These are phyloP conservation scores for Hymenotorrendiella dingleyae DNA, from an alignment of 2,329 filamentous ascomycete species.

Conservation along the genomic window DNA sequence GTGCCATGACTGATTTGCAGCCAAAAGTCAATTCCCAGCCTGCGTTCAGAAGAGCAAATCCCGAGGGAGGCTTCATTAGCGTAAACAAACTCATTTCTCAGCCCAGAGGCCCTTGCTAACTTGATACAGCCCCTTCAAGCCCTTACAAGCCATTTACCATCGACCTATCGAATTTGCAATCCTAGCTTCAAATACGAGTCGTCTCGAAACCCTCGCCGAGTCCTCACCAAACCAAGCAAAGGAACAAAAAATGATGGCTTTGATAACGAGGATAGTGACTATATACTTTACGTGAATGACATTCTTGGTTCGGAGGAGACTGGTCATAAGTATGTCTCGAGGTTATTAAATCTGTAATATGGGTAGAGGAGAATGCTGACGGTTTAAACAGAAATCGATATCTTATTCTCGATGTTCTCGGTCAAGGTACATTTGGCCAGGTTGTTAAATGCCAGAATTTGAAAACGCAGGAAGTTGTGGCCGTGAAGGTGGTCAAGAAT, in stretches of 20 bases:
- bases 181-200: constrained; percentile 98
- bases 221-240: constrained; percentile 97
- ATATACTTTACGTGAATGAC: constrained; percentile 98
- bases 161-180: constrained; percentile 98
- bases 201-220: constrained; percentile 88
- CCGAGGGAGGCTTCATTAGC: constrained; percentile 96
- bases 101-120: constrained; percentile 20
- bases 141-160: constrained; percentile 83
- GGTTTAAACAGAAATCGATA: constrained; percentile 71
- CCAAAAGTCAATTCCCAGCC: constrained; percentile 84
- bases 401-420: constrained; percentile 91
- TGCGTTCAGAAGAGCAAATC: constrained; percentile 85
- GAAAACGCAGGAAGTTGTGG: constrained; percentile 96
- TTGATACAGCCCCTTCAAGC: constrained; percentile 82
- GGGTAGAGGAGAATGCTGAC: constrained; percentile 25
- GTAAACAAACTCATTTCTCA: constrained; percentile 45
- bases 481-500: constrained; percentile 99
- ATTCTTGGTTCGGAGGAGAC: constrained; percentile 97
- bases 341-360: constrained; percentile 18
- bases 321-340: constrained; percentile 74
- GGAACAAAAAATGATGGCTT: constrained; percentile 98
- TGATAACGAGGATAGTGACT: constrained; percentile 98
- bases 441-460: constrained; percentile 99
- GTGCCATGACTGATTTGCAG: constrained; percentile 65
- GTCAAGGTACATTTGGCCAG: constrained; percentile 96